phyloP scores from a whole-genome alignment of 352 stramenopile genomes.

The Lagenidium sp. region DNA sequence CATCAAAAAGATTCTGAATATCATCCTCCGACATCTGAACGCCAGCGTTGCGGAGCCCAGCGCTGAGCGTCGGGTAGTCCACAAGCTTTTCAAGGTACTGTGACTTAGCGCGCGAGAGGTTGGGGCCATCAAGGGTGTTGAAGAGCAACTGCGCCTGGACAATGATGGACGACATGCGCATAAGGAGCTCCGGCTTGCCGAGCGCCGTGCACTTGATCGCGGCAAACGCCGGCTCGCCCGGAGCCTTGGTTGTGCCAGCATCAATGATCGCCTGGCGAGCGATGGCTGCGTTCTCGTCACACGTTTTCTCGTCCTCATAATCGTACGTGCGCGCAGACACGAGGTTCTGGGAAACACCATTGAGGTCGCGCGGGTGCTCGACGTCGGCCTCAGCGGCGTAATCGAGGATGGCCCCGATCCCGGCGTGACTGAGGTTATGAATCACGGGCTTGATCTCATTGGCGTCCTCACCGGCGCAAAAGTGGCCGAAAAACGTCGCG shows the following conservation, averaged over 20 bases:
- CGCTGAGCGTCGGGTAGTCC: constrained; percentile 69
- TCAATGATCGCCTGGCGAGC: constrained; percentile 76
- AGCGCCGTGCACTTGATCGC: constrained; percentile 97
- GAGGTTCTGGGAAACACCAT: constrained; percentile 73
- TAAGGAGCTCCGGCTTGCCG: constrained; percentile 93
- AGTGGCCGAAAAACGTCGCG: constrained; percentile 95
- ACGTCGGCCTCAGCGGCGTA: constrained; percentile 95
- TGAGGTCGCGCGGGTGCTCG: constrained; percentile 65
- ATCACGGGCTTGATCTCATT: constrained; percentile 82
- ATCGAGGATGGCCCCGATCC: constrained; percentile 95
- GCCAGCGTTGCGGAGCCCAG: constrained; percentile 58
- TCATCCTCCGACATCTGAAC: constrained; percentile 55
- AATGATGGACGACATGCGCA: constrained; percentile 92
- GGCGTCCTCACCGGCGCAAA: constrained; percentile 92
- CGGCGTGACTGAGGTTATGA: constrained; percentile 56
- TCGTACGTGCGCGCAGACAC: constrained; percentile 92
- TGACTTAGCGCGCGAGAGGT: constrained; percentile 74
- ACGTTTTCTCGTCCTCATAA: constrained; percentile 92
- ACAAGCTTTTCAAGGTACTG: constrained; percentile 75
- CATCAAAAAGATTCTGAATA: constrained; percentile 50
- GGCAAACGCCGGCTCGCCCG: constrained; percentile 84
- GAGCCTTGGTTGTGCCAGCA: constrained; percentile 26
- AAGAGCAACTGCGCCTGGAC: constrained; percentile 90
- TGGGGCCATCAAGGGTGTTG: constrained; percentile 82
- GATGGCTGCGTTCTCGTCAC: constrained; percentile 88